Percentiles rank a stretch among this genome's conserved stretches.
Evolutionary conservation across 805 yeast genomes (phyloP).

Genomic region (Kurtzmaniella fragi): DNA sequence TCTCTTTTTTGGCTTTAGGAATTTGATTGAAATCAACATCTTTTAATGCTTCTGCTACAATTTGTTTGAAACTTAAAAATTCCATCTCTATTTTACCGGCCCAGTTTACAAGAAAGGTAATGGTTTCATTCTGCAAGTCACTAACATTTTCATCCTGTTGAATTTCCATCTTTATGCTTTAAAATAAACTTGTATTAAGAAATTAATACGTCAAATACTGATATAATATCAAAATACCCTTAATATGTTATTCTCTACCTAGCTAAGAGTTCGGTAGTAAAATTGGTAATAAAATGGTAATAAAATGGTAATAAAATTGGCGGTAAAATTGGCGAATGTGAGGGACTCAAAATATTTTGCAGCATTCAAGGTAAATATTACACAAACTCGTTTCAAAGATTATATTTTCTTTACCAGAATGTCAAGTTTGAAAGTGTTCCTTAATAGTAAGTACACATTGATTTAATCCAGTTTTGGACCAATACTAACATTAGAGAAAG

Average conservation of each 20-base stretch:
- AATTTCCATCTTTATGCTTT: too few species aligned
- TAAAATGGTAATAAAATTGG: too few species aligned
- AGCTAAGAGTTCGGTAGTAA: too few species aligned
- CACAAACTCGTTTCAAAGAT: background rate
- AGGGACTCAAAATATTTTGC: background rate
- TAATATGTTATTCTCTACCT: too few species aligned
- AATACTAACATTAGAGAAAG: constrained; percentile 30
- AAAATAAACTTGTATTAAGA: too few species aligned
- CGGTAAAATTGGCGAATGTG: too few species aligned
- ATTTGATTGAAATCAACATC: background rate
- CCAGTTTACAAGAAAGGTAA: constrained; percentile 15
- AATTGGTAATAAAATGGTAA: too few species aligned
- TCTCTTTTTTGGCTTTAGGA: background rate
- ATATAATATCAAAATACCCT: too few species aligned
- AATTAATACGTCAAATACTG: too few species aligned
- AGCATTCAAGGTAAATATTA: background rate
- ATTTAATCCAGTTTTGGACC: background rate
- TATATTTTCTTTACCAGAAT: constrained; percentile 8
- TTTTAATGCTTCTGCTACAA: constrained; percentile 5
- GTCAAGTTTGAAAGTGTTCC: constrained; percentile 28
- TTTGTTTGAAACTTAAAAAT: constrained; percentile 19
- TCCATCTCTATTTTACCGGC: constrained; percentile 28
- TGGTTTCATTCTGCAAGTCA: too few species aligned
- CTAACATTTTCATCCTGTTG: too few species aligned
- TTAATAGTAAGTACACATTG: constrained; percentile 26